These are phyloP conservation scores for Cyberlindnera americana DNA, from an alignment of 805 yeast genomes.

Conservation along the genomic window DNA sequence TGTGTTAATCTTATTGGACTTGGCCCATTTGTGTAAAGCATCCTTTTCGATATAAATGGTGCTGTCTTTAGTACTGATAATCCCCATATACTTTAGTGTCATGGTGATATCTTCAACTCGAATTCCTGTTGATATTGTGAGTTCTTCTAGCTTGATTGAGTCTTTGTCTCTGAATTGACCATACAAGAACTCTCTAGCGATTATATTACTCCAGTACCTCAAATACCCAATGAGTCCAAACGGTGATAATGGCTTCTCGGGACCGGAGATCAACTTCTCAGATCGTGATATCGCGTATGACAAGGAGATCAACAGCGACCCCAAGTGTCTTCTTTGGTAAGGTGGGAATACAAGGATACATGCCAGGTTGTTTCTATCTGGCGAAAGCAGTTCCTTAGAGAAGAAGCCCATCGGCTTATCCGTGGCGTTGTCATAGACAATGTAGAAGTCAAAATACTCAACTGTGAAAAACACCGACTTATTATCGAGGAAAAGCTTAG, in stretches of 20 bases:
- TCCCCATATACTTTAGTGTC: conserved; percentile 55
- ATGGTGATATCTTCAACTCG: conserved; percentile 57
- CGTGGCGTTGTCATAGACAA: conserved; percentile 52
- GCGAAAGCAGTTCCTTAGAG: conserved; percentile 77
- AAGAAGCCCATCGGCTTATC: conserved; percentile 82
- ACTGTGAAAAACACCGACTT: conserved; percentile 83
- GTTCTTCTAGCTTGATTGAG: conserved; percentile 41
- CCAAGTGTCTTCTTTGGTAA: conserved; percentile 74
- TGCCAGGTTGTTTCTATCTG: conserved; percentile 80
- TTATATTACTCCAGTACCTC: conserved; percentile 65
- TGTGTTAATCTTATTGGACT: conserved; percentile 14
- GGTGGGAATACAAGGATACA: conserved; percentile 93
- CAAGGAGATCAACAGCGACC: conserved; percentile 76
- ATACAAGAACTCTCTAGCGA: conserved; percentile 41
- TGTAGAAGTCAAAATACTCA: conserved; percentile 76
- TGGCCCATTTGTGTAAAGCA: conserved; percentile 16
- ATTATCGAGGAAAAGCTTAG: conserved; percentile 83
- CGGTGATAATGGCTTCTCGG: conserved; percentile 85
- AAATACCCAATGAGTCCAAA: conserved; percentile 75
- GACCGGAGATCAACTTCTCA: conserved; percentile 72
- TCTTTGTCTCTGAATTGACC: conserved; percentile 35
- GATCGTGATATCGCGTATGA: conserved; percentile 72
- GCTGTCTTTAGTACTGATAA: conserved; percentile 32
- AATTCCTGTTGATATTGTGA: conserved; percentile 60
- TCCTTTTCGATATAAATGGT: conserved; percentile 15